Conservation (phyloP, 768 basidiomycete genomes). For the Agrocybe praecox region DNA sequence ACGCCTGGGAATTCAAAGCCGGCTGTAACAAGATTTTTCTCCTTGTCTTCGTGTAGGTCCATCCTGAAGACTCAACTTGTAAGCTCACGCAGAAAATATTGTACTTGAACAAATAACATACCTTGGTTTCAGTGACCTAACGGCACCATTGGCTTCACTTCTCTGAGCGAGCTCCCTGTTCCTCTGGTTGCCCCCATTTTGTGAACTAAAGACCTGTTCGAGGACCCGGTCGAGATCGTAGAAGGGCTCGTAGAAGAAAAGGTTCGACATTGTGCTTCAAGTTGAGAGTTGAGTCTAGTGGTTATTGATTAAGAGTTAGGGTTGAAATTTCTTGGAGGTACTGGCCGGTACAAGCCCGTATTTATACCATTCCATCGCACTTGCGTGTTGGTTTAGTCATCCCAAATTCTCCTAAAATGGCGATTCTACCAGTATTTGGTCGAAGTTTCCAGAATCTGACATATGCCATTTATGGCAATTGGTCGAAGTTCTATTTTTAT, state of each 20-base stretch:
- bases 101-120: too few species aligned
- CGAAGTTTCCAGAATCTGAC: not conserved
- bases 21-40: constrained; percentile 13
- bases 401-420: not conserved
- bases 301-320: not conserved
- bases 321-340: not conserved
- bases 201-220: constrained; percentile 24
- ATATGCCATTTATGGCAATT: not conserved
- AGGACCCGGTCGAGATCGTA: constrained; percentile 48
- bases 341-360: not conserved
- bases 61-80: constrained; percentile 40
- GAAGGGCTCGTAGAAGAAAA: constrained; percentile 46
- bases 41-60: constrained; percentile 52
- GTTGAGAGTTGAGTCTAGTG: not conserved
- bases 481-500: too few species aligned
- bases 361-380: not conserved
- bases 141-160: constrained; percentile 10
- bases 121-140: constrained; percentile 17
- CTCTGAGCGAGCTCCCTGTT: constrained; percentile 1
- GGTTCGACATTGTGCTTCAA: constrained; percentile 21
- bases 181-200: not conserved
- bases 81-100: too few species aligned
- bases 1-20: constrained; percentile 53
- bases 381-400: not conserved
- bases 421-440: not conserved